Evolutionary conservation across 805 yeast genomes (phyloP).

Genomic region (Candida maesae): DNA sequence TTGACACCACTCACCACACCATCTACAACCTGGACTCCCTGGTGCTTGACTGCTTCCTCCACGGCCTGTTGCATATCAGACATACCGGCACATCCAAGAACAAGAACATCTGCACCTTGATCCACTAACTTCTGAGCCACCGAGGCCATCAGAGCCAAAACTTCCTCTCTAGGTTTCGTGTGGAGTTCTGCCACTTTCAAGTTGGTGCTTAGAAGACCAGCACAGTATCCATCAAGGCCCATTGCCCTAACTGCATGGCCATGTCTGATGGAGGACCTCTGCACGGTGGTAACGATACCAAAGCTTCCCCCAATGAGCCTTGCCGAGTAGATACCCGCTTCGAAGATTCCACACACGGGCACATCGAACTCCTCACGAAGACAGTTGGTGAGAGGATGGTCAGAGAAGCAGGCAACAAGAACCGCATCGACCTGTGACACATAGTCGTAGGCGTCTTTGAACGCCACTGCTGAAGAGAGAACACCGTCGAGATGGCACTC

Average conservation of each 20-base stretch:
- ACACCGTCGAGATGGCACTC: slow-evolving; percentile 35
- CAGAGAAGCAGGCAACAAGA: slow-evolving; percentile 34
- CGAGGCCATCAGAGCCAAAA: slow-evolving; percentile 24
- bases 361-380: slow-evolving; percentile 33
- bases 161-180: slow-evolving; percentile 30
- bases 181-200: slow-evolving; percentile 32
- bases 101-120: slow-evolving; percentile 29
- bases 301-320: slow-evolving; percentile 32
- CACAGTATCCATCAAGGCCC: slow-evolving; percentile 31
- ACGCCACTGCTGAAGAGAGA: slow-evolving; percentile 29
- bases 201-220: slow-evolving; percentile 32
- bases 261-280: slow-evolving; percentile 31
- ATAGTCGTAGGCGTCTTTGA: slow-evolving; percentile 29
- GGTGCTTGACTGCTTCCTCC: slow-evolving; percentile 15
- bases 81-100: slow-evolving; percentile 35
- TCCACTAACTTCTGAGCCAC: slow-evolving; percentile 28
- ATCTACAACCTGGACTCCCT: slow-evolving; percentile 25
- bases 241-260: slow-evolving; percentile 28
- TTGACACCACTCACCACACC: slow-evolving; percentile 29
- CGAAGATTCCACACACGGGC: slow-evolving; percentile 34
- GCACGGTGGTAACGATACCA: slow-evolving; percentile 31
- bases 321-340: slow-evolving; percentile 32
- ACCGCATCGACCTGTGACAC: slow-evolving; percentile 29
- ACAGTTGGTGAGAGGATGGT: slow-evolving; percentile 33
- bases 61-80: slow-evolving; percentile 28